Conservation (phyloP, 345 rosid genomes). For the Salix purpurea region DNA sequence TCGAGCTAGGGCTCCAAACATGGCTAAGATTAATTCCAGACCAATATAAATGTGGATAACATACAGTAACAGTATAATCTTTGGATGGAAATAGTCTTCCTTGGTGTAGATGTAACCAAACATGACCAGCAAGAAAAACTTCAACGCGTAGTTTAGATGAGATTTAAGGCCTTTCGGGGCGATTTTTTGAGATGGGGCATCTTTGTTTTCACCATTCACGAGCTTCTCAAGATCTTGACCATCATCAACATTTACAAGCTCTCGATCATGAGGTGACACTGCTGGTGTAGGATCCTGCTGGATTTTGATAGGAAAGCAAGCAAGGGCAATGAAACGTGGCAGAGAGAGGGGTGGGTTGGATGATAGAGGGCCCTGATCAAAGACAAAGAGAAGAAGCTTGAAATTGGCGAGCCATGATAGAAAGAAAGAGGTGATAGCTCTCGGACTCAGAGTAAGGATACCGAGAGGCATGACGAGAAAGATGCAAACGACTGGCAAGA, state of each 20-base stretch:
- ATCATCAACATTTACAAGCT: background rate
- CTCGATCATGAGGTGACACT: background rate
- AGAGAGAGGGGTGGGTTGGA: slow-evolving; percentile 7
- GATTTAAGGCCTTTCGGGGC: slow-evolving; percentile 2
- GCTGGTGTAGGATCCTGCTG: background rate
- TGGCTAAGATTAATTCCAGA: slow-evolving; percentile 21
- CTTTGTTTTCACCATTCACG: background rate
- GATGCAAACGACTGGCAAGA: background rate
- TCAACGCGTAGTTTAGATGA: slow-evolving; percentile 12
- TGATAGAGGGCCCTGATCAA: slow-evolving; percentile 14
- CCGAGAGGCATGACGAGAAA: slow-evolving; percentile 16
- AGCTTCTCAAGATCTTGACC: background rate
- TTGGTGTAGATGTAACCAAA: slow-evolving; percentile 12
- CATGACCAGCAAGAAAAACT: slow-evolving; percentile 9
- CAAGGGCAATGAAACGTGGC: slow-evolving; percentile 11
- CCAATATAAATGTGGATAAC: slow-evolving; percentile 20
- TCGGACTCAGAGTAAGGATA: background rate
- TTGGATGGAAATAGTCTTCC: slow-evolving; percentile 17
- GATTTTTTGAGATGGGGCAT: background rate
- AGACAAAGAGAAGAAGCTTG: slow-evolving; percentile 18
- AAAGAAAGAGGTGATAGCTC: slow-evolving; percentile 10
- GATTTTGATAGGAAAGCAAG: slow-evolving; percentile 26
- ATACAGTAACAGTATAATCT: slow-evolving; percentile 10
- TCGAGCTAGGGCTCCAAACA: slow-evolving; percentile 14
- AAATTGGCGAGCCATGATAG: slow-evolving; percentile 17